These are phyloP conservation scores for Aureobasidium sp. DNA, from an alignment of 2,329 filamentous ascomycete genomes.

Conservation along the genomic window DNA sequence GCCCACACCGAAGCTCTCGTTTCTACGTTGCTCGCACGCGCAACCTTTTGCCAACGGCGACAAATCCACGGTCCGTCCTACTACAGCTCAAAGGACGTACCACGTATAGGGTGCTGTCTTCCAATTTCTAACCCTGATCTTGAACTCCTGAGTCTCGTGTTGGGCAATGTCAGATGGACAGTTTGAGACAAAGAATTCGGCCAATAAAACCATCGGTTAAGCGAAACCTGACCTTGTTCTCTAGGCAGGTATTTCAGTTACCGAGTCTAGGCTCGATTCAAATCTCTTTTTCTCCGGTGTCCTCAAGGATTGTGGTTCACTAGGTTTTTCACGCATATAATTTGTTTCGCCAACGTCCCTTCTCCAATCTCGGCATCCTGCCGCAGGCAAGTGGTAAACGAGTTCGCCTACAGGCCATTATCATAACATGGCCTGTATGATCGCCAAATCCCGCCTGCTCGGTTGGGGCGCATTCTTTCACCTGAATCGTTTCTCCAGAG, in stretches of 20 bases:
- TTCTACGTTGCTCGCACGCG: conserved; percentile 4
- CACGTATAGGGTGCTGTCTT: background rate
- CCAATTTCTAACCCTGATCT: background rate
- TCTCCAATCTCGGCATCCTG: conserved; percentile 6
- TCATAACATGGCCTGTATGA: background rate
- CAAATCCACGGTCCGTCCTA: background rate
- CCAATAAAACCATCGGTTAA: conserved; percentile 6
- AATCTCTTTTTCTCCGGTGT: conserved; percentile 8
- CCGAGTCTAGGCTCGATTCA: conserved; percentile 12
- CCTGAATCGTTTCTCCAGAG: conserved; percentile 5
- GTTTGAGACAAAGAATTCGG: conserved; percentile 7
- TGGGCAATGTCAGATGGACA: background rate
- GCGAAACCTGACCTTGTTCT: background rate
- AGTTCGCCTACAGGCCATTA: background rate
- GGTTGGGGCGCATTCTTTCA: background rate
- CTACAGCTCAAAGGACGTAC: background rate
- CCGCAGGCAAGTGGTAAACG: conserved; percentile 7
- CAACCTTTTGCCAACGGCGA: background rate
- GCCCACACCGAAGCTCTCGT: background rate
- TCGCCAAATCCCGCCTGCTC: background rate
- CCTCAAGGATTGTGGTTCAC: conserved; percentile 6
- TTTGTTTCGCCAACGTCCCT: background rate
- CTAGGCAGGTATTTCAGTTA: background rate
- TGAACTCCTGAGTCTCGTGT: background rate
- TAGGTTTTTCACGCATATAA: conserved; percentile 8